phyloP scores from a whole-genome alignment of 2,329 filamentous ascomycete genomes.

The Talaromyces sp. region DNA sequence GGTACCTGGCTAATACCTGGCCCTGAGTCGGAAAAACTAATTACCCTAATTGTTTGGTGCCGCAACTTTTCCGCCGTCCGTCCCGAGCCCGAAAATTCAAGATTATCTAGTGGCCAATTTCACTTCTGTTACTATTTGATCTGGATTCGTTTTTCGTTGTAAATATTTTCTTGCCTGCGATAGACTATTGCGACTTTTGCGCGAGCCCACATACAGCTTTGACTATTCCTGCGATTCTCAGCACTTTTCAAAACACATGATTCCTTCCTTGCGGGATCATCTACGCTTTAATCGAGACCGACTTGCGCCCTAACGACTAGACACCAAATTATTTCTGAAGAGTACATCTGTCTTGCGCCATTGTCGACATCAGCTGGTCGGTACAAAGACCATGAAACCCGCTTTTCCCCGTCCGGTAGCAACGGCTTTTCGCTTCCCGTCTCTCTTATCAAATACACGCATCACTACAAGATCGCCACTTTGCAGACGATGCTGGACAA shows the following conservation, averaged over 20 bases:
- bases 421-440: not conserved
- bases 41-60: not conserved
- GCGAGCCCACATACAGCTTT: not conserved
- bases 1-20: not conserved
- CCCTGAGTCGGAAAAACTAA: constrained; percentile 5
- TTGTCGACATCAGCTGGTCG: not conserved
- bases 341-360: not conserved
- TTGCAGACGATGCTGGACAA: constrained; percentile 10
- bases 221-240: not conserved
- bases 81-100: constrained; percentile 3
- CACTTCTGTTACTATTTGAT: not conserved
- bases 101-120: constrained; percentile 7
- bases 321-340: not conserved
- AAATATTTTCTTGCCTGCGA: not conserved
- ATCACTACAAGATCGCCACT: constrained; percentile 4
- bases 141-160: not conserved
- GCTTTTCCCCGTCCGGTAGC: constrained; percentile 8
- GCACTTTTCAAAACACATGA: constrained; percentile 5
- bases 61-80: constrained; percentile 2
- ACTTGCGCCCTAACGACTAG: not conserved
- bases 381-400: constrained; percentile 15
- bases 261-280: constrained; percentile 1
- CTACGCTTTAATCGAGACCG: not conserved
- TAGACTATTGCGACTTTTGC: not conserved
- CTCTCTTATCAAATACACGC: not conserved